Conservation (phyloP, 2,329 filamentous ascomycete genomes). For the Calonectria pseudoturangicola region DNA sequence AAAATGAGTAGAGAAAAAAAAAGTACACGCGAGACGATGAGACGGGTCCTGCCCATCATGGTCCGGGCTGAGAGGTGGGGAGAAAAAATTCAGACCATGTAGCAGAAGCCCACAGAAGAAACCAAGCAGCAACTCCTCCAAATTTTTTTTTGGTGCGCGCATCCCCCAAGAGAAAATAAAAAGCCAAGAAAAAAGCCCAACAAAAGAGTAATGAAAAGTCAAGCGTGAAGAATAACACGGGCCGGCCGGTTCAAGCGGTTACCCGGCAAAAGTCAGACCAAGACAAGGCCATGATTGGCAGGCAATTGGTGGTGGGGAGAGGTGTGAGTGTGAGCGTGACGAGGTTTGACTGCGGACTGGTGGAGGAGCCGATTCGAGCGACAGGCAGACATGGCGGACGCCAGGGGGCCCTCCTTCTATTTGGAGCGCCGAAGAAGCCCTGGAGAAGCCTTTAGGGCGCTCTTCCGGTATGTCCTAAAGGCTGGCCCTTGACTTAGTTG, state of each 20-base stretch:
- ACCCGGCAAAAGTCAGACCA: constrained; percentile 10
- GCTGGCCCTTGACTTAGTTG: constrained; percentile 37
- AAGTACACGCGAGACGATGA: constrained; percentile 40
- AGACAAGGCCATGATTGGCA: not conserved
- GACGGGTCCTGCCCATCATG: constrained; percentile 43
- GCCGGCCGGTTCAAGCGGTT: constrained; percentile 16
- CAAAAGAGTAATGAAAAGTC: not conserved
- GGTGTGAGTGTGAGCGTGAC: constrained; percentile 21
- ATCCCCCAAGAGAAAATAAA: constrained; percentile 22
- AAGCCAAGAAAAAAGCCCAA: constrained; percentile 4
- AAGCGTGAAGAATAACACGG: constrained; percentile 15
- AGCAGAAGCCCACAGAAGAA: constrained; percentile 24
- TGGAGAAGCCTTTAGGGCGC: constrained; percentile 35
- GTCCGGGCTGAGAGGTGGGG: constrained; percentile 33
- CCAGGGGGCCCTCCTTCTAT: constrained; percentile 29
- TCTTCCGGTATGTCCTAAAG: constrained; percentile 34
- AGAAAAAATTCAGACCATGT: constrained; percentile 1
- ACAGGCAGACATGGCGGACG: constrained; percentile 1
- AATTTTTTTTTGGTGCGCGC: constrained; percentile 17
- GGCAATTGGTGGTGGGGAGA: constrained; percentile 6
- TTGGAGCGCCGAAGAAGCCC: constrained; percentile 40
- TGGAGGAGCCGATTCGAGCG: constrained; percentile 10
- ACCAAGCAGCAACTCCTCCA: constrained; percentile 24
- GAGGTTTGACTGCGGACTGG: constrained; percentile 24
- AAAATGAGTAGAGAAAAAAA: constrained; percentile 40